Evolutionary conservation across 2,329 filamentous ascomycete species (phyloP).

Genomic region (Alternaria ventricosa): DNA sequence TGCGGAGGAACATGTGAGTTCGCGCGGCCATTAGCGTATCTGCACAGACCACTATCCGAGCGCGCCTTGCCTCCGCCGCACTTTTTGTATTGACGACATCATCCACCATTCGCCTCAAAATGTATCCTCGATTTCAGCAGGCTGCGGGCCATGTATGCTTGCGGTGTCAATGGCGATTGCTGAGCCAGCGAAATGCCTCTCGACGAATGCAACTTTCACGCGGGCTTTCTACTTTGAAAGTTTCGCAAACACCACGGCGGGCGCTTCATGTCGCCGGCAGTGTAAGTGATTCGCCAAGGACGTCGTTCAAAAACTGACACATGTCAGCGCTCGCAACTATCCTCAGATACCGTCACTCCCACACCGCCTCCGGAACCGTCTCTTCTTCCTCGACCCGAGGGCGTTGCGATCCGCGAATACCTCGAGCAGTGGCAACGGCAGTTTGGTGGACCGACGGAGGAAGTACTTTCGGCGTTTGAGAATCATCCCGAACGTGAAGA

Average conservation of each 20-base stretch:
- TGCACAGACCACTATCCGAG: constrained; percentile 18
- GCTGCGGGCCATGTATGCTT: constrained; percentile 27
- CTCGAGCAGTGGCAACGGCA: constrained; percentile 53
- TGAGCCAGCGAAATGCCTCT: constrained; percentile 4
- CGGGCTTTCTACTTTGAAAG: constrained; percentile 13
- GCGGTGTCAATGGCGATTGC: constrained; percentile 34
- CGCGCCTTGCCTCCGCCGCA: constrained; percentile 20
- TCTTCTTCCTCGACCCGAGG: constrained; percentile 18
- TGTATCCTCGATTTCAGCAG: constrained; percentile 25
- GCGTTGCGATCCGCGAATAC: constrained; percentile 35
- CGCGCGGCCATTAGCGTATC: constrained; percentile 17
- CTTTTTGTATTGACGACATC: constrained; percentile 15
- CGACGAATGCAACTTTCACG: constrained; percentile 3
- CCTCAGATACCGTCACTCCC: constrained; percentile 5
- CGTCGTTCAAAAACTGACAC: constrained; percentile 11
- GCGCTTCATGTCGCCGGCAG: constrained; percentile 27
- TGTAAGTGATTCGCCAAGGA: constrained; percentile 19
- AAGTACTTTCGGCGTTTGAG: constrained; percentile 38
- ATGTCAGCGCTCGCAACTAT: constrained; percentile 21
- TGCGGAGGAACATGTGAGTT: constrained; percentile 26
- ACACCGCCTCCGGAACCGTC: constrained; percentile 17
- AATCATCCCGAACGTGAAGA: constrained; percentile 34
- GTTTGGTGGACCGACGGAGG: constrained; percentile 43
- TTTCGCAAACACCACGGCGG: constrained; percentile 19
- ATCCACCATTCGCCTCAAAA: constrained; percentile 8